Evolutionary conservation across 768 basidiomycete species (phyloP).

Genomic region (Mycena rebaudengoi): DNA sequence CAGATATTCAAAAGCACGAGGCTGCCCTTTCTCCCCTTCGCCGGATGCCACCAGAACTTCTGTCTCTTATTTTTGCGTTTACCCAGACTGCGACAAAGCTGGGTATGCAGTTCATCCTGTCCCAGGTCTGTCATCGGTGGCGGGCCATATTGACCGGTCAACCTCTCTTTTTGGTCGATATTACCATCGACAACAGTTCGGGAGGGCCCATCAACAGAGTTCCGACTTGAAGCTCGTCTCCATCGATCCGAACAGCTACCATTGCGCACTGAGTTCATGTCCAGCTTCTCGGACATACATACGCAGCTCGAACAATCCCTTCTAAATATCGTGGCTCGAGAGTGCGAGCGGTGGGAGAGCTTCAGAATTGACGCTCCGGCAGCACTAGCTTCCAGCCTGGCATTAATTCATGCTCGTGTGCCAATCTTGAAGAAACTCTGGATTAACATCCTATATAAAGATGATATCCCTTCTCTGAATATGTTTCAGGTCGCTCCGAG

Average conservation of each 20-base stretch:
- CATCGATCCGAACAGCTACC: slow-evolving; percentile 2
- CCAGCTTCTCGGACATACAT: neutral
- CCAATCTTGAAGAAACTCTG: neutral
- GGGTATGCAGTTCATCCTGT: neutral
- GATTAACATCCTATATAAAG: neutral
- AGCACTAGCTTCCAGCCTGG: neutral
- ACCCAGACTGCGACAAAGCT: neutral
- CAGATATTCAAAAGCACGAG: neutral
- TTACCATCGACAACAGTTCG: neutral
- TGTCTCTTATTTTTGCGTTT: slow-evolving; percentile 4
- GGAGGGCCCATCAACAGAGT: neutral
- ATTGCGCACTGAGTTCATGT: neutral
- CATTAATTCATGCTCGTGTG: neutral
- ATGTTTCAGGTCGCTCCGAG: neutral
- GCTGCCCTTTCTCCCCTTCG: slow-evolving; percentile 14
- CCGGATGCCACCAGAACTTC: slow-evolving; percentile 10
- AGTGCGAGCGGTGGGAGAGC: slow-evolving; percentile 2
- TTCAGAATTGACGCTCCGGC: neutral
- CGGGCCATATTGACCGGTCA: neutral
- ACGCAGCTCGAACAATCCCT: neutral
- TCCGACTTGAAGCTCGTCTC: neutral
- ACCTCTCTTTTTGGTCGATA: slow-evolving; percentile 6
- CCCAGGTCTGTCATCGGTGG: slow-evolving; percentile 7
- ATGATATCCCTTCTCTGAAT: neutral
- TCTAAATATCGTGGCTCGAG: neutral